Conservation (phyloP, 1,139 yeast species). For the Scheffersomyces cryptocercus region DNA sequence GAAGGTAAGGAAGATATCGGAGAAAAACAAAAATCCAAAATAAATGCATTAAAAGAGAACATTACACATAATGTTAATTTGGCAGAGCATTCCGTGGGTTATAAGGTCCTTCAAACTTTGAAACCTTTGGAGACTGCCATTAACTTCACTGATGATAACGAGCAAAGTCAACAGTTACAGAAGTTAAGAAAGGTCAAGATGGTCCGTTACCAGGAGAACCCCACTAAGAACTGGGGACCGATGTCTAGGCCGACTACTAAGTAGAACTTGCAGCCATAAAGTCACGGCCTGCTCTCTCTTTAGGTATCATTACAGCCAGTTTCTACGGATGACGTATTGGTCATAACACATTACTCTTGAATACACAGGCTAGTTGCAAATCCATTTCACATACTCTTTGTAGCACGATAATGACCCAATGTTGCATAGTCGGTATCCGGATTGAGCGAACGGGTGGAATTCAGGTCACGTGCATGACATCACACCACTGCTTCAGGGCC, state of each 20-base stretch:
- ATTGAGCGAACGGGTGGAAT: no score
- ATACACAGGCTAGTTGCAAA: not conserved
- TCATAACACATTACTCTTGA: not conserved
- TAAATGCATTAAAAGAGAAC: conserved; percentile 27
- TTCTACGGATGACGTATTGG: no score
- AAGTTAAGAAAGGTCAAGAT: conserved; percentile 72
- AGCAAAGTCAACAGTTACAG: conserved; percentile 55
- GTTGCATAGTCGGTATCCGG: no score
- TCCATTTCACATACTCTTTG: not conserved
- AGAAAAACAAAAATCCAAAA: conserved; percentile 20
- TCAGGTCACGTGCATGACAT: no score
- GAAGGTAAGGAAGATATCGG: conserved; percentile 32
- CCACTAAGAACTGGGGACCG: conserved; percentile 96
- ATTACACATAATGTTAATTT: conserved; percentile 36
- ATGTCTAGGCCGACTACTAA: conserved; percentile 61
- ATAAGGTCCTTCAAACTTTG: conserved; percentile 51
- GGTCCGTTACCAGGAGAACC: conserved; percentile 88
- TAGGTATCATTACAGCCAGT: no score
- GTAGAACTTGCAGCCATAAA: not conserved
- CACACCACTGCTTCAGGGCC: no score
- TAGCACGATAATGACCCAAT: not conserved
- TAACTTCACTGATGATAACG: conserved; percentile 48
- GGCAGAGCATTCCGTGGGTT: conserved; percentile 56
- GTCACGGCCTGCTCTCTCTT: no score
- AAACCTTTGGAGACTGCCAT: conserved; percentile 14